phyloP scores from a whole-genome alignment of 2,329 filamentous ascomycete species.

The Xylaria digitata region DNA sequence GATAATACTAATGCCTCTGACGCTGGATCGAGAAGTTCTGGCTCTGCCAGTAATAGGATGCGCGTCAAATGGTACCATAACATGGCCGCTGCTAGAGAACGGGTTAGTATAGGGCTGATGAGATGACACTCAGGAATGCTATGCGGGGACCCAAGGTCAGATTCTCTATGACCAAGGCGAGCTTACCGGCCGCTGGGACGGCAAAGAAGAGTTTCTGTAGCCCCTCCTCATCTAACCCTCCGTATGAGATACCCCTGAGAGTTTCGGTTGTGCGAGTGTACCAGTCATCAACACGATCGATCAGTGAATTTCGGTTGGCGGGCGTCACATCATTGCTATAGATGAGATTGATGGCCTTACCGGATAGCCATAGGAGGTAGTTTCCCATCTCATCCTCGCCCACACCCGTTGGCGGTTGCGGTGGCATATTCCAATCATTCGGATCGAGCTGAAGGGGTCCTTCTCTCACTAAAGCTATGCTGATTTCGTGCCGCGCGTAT shows the following conservation, averaged over 20 bases:
- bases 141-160: no score
- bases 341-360: conserved; percentile 9
- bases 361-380: conserved; percentile 1
- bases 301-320: conserved; percentile 3
- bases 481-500: background rate
- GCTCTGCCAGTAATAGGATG: background rate
- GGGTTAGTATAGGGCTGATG: background rate
- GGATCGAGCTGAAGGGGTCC: background rate
- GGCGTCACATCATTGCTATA: conserved; percentile 4
- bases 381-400: conserved; percentile 14
- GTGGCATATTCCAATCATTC: background rate
- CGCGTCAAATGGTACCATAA: background rate
- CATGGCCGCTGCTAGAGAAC: background rate
- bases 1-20: background rate
- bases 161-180: background rate
- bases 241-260: conserved; percentile 2
- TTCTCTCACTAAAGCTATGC: background rate
- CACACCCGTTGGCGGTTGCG: background rate
- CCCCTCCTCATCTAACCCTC: conserved; percentile 5
- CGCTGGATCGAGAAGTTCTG: background rate
- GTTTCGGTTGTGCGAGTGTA: conserved; percentile 2
- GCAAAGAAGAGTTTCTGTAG: conserved; percentile 11
- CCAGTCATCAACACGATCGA: background rate
- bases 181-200: conserved; percentile 9
- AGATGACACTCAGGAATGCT: no score